Evolutionary conservation across 257 asterid species (phyloP).

Genomic region (Solanum boliviense): DNA sequence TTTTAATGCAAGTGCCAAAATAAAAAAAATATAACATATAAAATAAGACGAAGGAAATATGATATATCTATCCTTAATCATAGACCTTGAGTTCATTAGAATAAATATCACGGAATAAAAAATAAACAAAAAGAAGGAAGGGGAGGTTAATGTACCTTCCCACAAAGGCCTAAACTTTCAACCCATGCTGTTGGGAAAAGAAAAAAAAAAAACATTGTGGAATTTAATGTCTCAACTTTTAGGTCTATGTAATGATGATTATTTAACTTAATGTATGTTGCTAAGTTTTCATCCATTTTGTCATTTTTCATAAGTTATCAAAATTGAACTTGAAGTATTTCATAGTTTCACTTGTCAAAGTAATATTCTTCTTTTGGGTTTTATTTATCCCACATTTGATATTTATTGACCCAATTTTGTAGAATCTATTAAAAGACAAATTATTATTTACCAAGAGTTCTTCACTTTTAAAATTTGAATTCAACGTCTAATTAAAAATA

Average conservation of each 20-base stretch:
- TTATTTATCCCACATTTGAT: rapidly evolving
- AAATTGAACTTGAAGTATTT: not conserved
- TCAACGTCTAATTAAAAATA: not conserved
- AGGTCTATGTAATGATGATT: not conserved
- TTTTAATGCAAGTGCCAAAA: too few relatives aligned
- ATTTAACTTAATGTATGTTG: not conserved
- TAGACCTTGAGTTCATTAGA: too few relatives aligned
- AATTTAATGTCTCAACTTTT: not conserved
- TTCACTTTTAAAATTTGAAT: not conserved
- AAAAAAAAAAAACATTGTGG: not conserved
- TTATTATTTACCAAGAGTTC: rapidly evolving
- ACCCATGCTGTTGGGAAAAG: not conserved
- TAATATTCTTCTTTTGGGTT: not conserved
- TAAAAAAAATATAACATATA: too few relatives aligned
- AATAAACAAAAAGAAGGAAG: not conserved
- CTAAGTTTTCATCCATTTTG: too few relatives aligned
- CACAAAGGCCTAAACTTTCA: not conserved
- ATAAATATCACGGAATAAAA: too few relatives aligned
- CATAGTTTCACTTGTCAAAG: not conserved
- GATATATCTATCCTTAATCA: too few relatives aligned
- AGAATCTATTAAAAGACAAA: not conserved
- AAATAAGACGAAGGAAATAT: rapidly evolving
- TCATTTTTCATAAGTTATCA: not conserved
- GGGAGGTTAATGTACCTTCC: not conserved
- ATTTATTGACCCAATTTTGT: not conserved